Percentiles rank a stretch among this genome's conserved stretches.
Conservation (phyloP, 75 land plant species). For the Pseudotsuga menziesii region DNA sequence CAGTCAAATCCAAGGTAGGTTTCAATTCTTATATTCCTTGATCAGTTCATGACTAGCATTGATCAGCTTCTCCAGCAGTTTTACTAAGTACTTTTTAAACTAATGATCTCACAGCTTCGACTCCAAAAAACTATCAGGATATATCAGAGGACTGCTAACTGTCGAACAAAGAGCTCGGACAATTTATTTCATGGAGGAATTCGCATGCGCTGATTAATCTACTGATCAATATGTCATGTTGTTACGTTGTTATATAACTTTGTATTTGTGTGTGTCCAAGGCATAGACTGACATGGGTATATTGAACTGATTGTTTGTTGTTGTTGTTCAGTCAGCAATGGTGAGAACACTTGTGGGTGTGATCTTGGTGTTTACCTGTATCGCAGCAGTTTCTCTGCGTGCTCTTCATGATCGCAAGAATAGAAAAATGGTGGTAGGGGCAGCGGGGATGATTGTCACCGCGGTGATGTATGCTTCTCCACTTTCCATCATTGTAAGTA, state of each 20-base stretch:
- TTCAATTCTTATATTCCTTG: not conserved
- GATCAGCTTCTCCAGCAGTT: not conserved
- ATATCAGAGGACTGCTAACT: not conserved
- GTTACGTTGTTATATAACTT: not conserved
- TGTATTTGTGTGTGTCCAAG: not conserved
- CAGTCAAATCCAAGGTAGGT: not conserved
- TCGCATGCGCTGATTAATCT: not conserved
- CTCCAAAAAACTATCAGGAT: not conserved
- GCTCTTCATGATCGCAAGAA: conserved; percentile 3
- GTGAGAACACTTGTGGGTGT: conserved; percentile 4
- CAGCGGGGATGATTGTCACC: not conserved
- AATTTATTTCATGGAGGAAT: not conserved
- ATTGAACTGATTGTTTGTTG: not conserved
- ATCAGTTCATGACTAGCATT: not conserved
- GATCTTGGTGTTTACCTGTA: not conserved
- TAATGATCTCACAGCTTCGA: not conserved
- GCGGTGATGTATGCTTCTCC: not conserved
- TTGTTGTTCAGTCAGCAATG: not conserved
- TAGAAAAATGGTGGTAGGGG: not conserved
- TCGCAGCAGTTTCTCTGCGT: not conserved
- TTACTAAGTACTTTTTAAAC: not conserved
- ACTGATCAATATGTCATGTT: too few species aligned
- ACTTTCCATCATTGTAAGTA: conserved; percentile 3
- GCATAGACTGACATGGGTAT: not conserved
- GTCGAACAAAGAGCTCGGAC: not conserved